Evolutionary conservation across 352 stramenopile species (phyloP).

Genomic region (Pythium monospermum): DNA sequence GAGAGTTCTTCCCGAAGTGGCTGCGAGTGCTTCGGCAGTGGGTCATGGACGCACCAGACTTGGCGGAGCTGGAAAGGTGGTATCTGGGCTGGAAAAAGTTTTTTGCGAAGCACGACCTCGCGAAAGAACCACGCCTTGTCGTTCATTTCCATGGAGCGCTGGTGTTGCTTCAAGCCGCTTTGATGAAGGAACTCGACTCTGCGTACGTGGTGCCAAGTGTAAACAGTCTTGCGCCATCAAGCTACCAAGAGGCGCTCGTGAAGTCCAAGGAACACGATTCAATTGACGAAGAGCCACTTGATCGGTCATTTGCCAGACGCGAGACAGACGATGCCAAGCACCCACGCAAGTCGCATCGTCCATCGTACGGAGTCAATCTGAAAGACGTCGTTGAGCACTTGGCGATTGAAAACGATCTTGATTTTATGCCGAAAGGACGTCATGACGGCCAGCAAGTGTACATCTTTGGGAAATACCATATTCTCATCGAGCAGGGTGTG

Average conservation of each 20-base stretch:
- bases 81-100: slow-evolving; percentile 83
- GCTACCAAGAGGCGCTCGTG: slow-evolving; percentile 76
- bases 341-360: slow-evolving; percentile 17
- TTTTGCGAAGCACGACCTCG: slow-evolving; percentile 61
- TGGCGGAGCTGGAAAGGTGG: slow-evolving; percentile 75
- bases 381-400: slow-evolving; percentile 83
- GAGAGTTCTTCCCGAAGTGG: slow-evolving; percentile 91
- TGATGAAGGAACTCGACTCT: slow-evolving; percentile 10
- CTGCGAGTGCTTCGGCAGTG: slow-evolving; percentile 78
- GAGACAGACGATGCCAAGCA: background rate
- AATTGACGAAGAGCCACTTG: background rate
- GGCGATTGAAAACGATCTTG: slow-evolving; percentile 72
- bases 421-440: slow-evolving; percentile 72
- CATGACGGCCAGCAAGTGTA: slow-evolving; percentile 83
- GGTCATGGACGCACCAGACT: slow-evolving; percentile 40
- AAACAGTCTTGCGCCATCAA: slow-evolving; percentile 42
- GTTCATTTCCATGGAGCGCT: slow-evolving; percentile 76
- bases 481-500: slow-evolving; percentile 83
- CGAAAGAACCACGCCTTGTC: slow-evolving; percentile 52
- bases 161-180: slow-evolving; percentile 54
- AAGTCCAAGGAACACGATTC: slow-evolving; percentile 26
- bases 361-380: slow-evolving; percentile 53
- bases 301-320: background rate
- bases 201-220: slow-evolving; percentile 36
- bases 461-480: slow-evolving; percentile 68